Evolutionary conservation across 257 asterid species (phyloP), one percentile per base, ranked within the genome.

Genomic region (Solanum tarijense): DNA sequence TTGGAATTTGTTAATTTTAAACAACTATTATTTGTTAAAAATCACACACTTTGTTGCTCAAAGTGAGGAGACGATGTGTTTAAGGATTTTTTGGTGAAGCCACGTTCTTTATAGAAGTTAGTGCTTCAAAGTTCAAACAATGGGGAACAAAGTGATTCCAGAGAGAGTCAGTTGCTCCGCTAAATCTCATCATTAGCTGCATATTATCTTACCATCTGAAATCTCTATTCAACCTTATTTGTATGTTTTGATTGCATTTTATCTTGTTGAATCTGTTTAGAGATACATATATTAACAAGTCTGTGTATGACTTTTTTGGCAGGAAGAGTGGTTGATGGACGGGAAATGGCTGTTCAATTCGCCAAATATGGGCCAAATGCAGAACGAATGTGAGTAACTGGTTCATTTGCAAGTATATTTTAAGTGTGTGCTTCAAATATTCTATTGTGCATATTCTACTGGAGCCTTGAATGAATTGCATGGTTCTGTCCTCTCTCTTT

Each of bases 281-380:
- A 38, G 83, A 36, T 38, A 38, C 55, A 75, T 23, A 75, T 75
- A 1, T n/a, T 18, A 39, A 31, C 3, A 31, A 10, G 41, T 3
- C 20, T 29, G 6, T 29, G 1, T 46, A n/a, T 48, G 86, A 4
- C 34, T 13, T 58, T 35, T 23, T 60, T 9, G 82, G 29, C 91
- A 89, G 99, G 99, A 88, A 93, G 93, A 90, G 93, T 94, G 84
- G 99, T 97, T 88, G 99, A 96, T 90, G 99, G 99, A 39, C 91
- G 99, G 91, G 98, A 97, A 90, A 97, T 97, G 84, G 95, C 94
- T 97, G 99, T 97, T 78, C 99, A 97, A 58, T 97, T 97, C 88
- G 99, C 99, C 4, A 97, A 97, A 87, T 97, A 97, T 89, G 99
- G 99, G 23, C 99, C 99, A 25, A 96, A 95, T 91, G 99, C 99